Evolutionary conservation across 1,284 basidiomycete genomes (phyloP).

Genomic region (Volvariella surrecta): DNA sequence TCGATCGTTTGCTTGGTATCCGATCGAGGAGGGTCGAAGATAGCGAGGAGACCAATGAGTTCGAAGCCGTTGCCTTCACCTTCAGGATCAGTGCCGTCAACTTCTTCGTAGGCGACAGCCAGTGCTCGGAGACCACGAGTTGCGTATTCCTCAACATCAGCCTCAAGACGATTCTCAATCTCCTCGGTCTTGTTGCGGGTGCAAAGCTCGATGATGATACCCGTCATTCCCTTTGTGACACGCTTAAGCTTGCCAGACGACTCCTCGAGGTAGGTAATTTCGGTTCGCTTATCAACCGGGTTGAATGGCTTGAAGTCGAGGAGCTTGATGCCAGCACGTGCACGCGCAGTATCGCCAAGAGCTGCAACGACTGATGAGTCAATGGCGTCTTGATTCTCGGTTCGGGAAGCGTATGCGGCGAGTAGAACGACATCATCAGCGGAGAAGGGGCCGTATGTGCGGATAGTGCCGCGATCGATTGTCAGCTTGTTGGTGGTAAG

Average conservation of each 20-base stretch:
- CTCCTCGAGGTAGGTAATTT: constrained; percentile 96
- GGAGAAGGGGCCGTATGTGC: constrained; percentile 85
- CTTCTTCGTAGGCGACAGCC: constrained; percentile 92
- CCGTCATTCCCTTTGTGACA: constrained; percentile 99
- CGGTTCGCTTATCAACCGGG: constrained; percentile 98
- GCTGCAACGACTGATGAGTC: constrained; percentile 83
- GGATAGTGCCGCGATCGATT: constrained; percentile 90
- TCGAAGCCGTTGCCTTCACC: constrained; percentile 93
- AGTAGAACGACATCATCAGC: constrained; percentile 89
- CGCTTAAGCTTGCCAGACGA: constrained; percentile 92
- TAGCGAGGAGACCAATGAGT: constrained; percentile 93
- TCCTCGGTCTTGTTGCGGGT: constrained; percentile 94
- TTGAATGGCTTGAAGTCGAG: constrained; percentile 99
- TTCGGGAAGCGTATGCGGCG: constrained; percentile 93
- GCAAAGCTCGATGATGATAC: constrained; percentile 94
- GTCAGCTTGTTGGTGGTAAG: constrained; percentile 99
- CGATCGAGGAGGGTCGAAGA: constrained; percentile 96
- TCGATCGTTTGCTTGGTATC: constrained; percentile 99
- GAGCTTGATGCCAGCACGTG: constrained; percentile 90
- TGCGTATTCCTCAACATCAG: constrained; percentile 94
- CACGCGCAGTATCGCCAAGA: constrained; percentile 63
- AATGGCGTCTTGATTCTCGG: constrained; percentile 98
- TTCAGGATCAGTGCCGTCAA: constrained; percentile 76
- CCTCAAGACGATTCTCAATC: constrained; percentile 85
- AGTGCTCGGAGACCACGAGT: constrained; percentile 95